Evolutionary conservation across 1,139 yeast species (phyloP).

Genomic region (Tardiomyces depauwii): DNA sequence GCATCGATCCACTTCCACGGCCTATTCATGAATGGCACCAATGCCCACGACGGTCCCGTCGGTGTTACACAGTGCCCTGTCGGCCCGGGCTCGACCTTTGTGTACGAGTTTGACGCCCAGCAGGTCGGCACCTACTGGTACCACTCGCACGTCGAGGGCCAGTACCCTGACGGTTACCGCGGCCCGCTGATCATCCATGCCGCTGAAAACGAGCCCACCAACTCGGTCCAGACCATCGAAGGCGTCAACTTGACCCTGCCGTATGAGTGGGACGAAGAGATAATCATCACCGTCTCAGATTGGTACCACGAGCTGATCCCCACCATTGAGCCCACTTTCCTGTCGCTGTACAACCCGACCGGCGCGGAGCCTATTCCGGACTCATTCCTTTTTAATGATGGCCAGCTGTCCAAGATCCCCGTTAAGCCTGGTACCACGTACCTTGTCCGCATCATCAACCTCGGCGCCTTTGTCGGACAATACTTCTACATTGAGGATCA

Average conservation of each 20-base stretch:
- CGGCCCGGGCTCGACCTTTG: constrained; percentile 61
- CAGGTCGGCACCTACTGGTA: constrained; percentile 93
- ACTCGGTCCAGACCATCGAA: constrained; percentile 7
- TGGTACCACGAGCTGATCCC: constrained; percentile 70
- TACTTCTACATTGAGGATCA: constrained; percentile 81
- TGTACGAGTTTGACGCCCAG: constrained; percentile 67
- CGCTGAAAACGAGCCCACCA: constrained; percentile 37
- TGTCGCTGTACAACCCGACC: constrained; percentile 74
- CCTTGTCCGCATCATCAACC: constrained; percentile 61
- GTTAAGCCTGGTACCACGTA: constrained; percentile 78
- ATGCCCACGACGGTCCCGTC: constrained; percentile 82
- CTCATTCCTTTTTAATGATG: constrained; percentile 65
- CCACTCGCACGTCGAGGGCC: constrained; percentile 83
- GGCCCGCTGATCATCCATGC: constrained; percentile 67
- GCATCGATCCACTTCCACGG: constrained; percentile 91
- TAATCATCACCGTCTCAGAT: constrained; percentile 55
- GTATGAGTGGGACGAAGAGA: constrained; percentile 59
- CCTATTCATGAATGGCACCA: constrained; percentile 62
- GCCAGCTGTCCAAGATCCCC: constrained; percentile 49
- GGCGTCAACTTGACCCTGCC: neutral
- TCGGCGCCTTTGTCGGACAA: constrained; percentile 83
- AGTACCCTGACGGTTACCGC: constrained; percentile 88
- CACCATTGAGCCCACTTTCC: constrained; percentile 40
- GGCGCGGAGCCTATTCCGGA: constrained; percentile 96
- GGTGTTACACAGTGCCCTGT: constrained; percentile 82